Percentiles rank a stretch among this genome's conserved stretches.
phyloP scores from a whole-genome alignment of 2,329 filamentous ascomycete species.

The Endoconidiophora polonica region DNA sequence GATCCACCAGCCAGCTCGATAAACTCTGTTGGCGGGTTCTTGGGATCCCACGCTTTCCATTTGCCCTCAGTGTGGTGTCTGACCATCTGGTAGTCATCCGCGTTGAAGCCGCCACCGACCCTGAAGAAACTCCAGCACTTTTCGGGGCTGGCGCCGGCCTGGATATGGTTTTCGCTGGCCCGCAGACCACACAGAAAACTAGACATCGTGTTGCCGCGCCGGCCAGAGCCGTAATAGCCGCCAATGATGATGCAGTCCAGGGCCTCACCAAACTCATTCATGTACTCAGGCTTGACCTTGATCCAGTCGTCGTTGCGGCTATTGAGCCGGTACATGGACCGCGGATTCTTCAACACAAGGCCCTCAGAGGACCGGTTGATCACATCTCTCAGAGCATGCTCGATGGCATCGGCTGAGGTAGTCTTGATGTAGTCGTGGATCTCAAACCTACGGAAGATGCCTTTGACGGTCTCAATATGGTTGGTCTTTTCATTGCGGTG shows the following conservation, averaged over 20 bases:
- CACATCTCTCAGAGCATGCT: conserved; percentile 62
- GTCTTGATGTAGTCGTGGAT: conserved; percentile 58
- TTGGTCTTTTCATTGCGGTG: neutral
- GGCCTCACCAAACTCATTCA: conserved; percentile 87
- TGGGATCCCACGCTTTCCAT: conserved; percentile 64
- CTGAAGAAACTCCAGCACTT: conserved; percentile 94
- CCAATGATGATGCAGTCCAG: conserved; percentile 82
- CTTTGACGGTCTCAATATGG: conserved; percentile 35
- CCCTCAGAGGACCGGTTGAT: conserved; percentile 80
- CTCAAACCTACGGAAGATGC: conserved; percentile 62
- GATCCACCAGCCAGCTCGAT: conserved; percentile 67
- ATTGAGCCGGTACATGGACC: conserved; percentile 72
- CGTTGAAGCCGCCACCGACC: conserved; percentile 84
- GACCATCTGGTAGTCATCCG: conserved; percentile 70
- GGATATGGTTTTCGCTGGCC: conserved; percentile 50
- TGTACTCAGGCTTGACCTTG: conserved; percentile 97
- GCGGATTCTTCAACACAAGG: conserved; percentile 82
- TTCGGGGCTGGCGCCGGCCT: conserved; percentile 42
- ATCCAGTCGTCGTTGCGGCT: conserved; percentile 92
- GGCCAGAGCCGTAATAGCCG: conserved; percentile 81
- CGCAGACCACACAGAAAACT: conserved; percentile 83
- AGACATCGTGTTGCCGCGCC: conserved; percentile 64
- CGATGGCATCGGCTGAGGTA: conserved; percentile 53
- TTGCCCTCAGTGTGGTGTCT: conserved; percentile 76
- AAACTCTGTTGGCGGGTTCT: conserved; percentile 57